Evolutionary conservation across 208 protist genomes (phyloP), one percentile per base, ranked within the genome.

Genomic region (Leishmania amazonensis): DNA sequence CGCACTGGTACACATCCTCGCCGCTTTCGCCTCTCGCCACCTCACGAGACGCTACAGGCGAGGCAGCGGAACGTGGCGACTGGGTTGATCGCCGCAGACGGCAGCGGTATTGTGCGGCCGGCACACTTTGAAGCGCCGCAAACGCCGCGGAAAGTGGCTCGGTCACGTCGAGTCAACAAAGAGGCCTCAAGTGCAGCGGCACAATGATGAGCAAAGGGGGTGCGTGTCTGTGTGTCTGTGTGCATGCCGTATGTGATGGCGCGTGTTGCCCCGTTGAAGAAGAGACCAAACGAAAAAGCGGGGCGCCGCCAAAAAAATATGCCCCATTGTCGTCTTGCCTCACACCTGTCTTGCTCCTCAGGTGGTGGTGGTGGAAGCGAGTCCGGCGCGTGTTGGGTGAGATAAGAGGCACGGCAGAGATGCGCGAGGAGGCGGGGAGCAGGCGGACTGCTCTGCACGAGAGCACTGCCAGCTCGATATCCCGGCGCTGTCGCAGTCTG

Each of bases 131-230:
- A 91, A 19, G 89, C 88, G 2, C 89, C 91, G 40, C 81, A 84
- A 47, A 68, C 83, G 2, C 91, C 91, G 4, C 83, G 91, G 19
- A 94, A 94, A 76, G 91, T 94, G 51, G 85, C 89, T 1, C 83
- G 91, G 3, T 76, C 91, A 40, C 80, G 82, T 40, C 87, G 85
- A 51, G 71, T 76, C 54, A 57, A 49, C 4, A 82, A 85, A 45
- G 75, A 62, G 4, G 9, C 53, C 4, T 28, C 71, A n/a, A 72
- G 40, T 51, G 75, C 8, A 31, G 19, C 28, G 49, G 67, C n/a
- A 21, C 45, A 65, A 53, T 38, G 47, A 65, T 42, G 35, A 57
- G 53, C 45, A 40, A 35, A 35, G 40, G 0, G 49, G 45, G 49
- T 75, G 40, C 54, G 40, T 28, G 47, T 72, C 13, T 75, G 45